Evolutionary conservation across 495 filamentous ascomycete genomes (phyloP), one percentile per base, ranked within the genome.

Genomic region (Glonium stellatum): DNA sequence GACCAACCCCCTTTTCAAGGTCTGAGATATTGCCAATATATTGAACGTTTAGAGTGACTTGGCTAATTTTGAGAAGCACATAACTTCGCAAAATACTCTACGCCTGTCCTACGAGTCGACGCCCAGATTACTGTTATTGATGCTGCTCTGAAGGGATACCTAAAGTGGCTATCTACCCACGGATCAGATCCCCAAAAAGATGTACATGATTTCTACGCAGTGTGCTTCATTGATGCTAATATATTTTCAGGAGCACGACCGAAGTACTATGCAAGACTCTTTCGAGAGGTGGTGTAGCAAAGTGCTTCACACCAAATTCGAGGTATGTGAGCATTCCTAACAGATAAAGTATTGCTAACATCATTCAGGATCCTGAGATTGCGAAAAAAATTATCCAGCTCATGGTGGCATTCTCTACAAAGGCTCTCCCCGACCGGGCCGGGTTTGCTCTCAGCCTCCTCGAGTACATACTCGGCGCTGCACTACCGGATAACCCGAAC

Each of bases 101-200:
- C 86, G 53, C 80, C 86, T 35, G 79, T 90, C 3, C 80, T 98
- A 67, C 82, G 82, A 11, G 84, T 92, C 2, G 93, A 98, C 71
- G 88, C 90, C 9, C 90, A 96, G 63, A 89, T 90, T 58, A 87
- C 88, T 4, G 88, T 97, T 4, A 85, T 97, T 0, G 89, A 96
- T 72, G 87, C 91, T n/a, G 87, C 89, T 5, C 72, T 97, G 44
- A 96, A 90, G 69, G 93, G 93, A 6, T 96, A 88, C 64, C 81
- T 84, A 55, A 89, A 86, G 71, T 97, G 91, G 91, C 75, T 87
- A 46, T 71, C 78, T 11, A 66, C 72, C 11, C 75, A 80, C 53
- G 78, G 76, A 12, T 78, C 70, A 64, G 77, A 79, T 63, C 83
- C 75, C 4, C 77, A 82, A 48, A 72, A 80, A 69, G 83, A 86